phyloP scores from a whole-genome alignment of 805 yeast species.

The Yarrowia sp. region DNA sequence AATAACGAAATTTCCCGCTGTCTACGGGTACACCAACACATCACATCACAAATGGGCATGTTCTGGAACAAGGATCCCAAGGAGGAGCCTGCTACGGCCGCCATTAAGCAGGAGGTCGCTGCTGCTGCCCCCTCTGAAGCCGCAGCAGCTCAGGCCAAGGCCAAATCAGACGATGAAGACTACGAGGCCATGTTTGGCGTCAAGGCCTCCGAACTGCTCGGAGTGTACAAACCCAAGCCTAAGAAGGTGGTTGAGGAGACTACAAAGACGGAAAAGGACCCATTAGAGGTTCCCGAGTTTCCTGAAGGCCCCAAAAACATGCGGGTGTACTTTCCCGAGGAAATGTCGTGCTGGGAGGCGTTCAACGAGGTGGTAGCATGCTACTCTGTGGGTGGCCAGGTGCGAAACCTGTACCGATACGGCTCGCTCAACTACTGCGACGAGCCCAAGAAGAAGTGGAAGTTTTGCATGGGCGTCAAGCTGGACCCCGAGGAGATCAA shows the following conservation, averaged over 20 bases:
- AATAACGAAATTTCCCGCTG: not conserved
- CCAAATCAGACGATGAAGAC: constrained; percentile 24
- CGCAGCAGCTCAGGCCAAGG: constrained; percentile 4
- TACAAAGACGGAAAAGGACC: not conserved
- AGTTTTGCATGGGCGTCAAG: constrained; percentile 69
- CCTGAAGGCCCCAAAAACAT: constrained; percentile 22
- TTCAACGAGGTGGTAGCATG: constrained; percentile 84
- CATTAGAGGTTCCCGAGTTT: constrained; percentile 8
- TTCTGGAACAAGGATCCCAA: constrained; percentile 21
- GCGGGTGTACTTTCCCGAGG: constrained; percentile 38
- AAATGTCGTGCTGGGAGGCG: constrained; percentile 77
- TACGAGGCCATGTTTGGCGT: constrained; percentile 26
- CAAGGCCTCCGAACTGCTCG: constrained; percentile 16
- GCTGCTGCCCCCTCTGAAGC: not conserved
- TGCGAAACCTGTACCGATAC: constrained; percentile 76
- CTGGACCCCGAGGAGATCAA: constrained; percentile 55
- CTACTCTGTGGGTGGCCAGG: constrained; percentile 87
- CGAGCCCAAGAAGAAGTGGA: constrained; percentile 66
- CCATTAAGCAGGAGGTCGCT: not conserved
- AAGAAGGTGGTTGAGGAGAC: not conserved
- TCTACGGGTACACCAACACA: not conserved
- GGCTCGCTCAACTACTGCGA: constrained; percentile 75
- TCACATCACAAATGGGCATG: constrained; percentile 15
- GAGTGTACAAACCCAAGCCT: constrained; percentile 17
- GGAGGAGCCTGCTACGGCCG: constrained; percentile 18